Conservation (phyloP, 768 basidiomycete species). For the Xerocomus potaroensis region DNA sequence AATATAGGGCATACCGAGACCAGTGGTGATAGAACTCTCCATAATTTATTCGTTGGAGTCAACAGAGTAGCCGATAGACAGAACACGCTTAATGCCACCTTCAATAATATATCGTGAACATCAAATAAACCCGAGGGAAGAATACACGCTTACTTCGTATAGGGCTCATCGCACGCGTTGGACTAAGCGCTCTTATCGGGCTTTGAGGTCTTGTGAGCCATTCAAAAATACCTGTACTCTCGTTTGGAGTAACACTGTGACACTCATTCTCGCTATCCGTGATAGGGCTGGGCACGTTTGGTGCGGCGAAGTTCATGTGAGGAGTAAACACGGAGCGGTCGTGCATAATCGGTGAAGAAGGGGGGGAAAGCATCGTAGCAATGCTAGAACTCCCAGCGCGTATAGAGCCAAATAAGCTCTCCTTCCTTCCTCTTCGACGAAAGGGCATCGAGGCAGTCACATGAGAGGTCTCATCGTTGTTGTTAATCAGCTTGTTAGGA, state of each 20-base stretch:
- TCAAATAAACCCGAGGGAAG: neutral
- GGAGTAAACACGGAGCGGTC: constrained; percentile 3
- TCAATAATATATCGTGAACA: constrained; percentile 5
- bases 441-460: neutral
- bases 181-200: constrained; percentile 28
- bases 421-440: constrained; percentile 19
- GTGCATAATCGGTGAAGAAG: constrained; percentile 12
- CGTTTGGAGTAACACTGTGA: neutral
- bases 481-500: no score
- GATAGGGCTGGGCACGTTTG: neutral
- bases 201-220: constrained; percentile 7
- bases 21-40: neutral
- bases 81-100: constrained; percentile 29
- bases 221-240: neutral
- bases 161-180: constrained; percentile 29
- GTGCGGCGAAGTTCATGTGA: constrained; percentile 3
- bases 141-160: constrained; percentile 13
- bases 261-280: neutral
- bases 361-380: constrained; percentile 26
- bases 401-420: constrained; percentile 4
- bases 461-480: neutral
- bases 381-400: constrained; percentile 8
- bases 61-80: constrained; percentile 17
- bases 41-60: constrained; percentile 10
- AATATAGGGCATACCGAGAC: neutral